phyloP scores from a whole-genome alignment of 805 yeast species.

The Cyberlindnera xylosilytica region DNA sequence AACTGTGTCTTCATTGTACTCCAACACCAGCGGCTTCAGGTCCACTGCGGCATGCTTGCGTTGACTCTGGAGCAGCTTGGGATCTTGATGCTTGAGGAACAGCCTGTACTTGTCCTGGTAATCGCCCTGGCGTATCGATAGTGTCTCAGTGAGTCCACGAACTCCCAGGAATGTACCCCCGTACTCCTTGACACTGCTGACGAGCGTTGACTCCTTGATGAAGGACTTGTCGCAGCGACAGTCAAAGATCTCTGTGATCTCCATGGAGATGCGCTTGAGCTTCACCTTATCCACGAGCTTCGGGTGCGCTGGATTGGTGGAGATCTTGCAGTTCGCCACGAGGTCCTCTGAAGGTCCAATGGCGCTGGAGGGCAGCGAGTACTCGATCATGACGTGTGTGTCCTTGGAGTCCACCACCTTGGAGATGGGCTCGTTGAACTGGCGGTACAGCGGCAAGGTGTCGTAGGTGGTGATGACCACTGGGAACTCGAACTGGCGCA shows the following conservation, averaged over 20 bases:
- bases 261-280: slow-evolving; percentile 44
- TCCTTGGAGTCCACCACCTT: slow-evolving; percentile 46
- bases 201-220: slow-evolving; percentile 42
- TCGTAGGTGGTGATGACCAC: slow-evolving; percentile 55
- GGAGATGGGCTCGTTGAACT: slow-evolving; percentile 50
- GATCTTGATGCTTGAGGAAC: slow-evolving; percentile 31
- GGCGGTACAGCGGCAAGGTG: slow-evolving; percentile 51
- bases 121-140: slow-evolving; percentile 28
- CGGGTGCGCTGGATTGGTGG: slow-evolving; percentile 28
- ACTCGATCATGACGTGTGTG: slow-evolving; percentile 43
- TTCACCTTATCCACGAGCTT: slow-evolving; percentile 29
- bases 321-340: slow-evolving; percentile 35
- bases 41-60: slow-evolving; percentile 12
- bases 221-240: slow-evolving; percentile 36
- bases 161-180: slow-evolving; percentile 15
- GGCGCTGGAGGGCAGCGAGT: slow-evolving; percentile 47
- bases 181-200: slow-evolving; percentile 21
- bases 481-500: slow-evolving; percentile 36
- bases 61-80: slow-evolving; percentile 25
- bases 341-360: slow-evolving; percentile 58
- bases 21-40: slow-evolving; percentile 29
- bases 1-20: slow-evolving; percentile 20
- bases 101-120: slow-evolving; percentile 24
- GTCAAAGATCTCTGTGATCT: slow-evolving; percentile 52
- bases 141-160: slow-evolving; percentile 6